Percentiles rank a stretch among this genome's conserved stretches.
These are phyloP conservation scores for Perkinsus chesapeaki DNA, from an alignment of 169 alveolate genomes.

Conservation along the genomic window DNA sequence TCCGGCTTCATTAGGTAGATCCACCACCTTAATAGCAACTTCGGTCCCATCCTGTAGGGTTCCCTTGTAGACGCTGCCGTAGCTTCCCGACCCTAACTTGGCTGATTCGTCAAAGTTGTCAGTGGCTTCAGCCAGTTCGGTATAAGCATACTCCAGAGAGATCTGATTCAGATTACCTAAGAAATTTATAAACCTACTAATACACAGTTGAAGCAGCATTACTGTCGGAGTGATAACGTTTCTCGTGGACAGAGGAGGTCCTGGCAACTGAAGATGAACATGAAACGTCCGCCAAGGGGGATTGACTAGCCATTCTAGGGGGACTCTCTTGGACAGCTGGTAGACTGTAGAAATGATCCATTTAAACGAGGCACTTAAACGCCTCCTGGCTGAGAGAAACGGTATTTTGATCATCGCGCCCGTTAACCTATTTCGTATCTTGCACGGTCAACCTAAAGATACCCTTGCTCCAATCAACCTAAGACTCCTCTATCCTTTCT, in stretches of 20 bases:
- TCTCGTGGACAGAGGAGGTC: not conserved
- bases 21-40: conserved; percentile 24
- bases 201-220: no score
- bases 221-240: not conserved
- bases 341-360: not conserved
- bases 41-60: conserved; percentile 10
- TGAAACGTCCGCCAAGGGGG: not conserved
- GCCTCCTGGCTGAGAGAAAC: not conserved
- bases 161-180: conserved; percentile 13
- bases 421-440: not conserved
- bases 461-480: not conserved
- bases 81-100: conserved; percentile 22
- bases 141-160: conserved; percentile 19
- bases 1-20: conserved; percentile 19
- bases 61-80: conserved; percentile 23
- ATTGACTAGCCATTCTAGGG: not conserved
- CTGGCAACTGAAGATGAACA: not conserved
- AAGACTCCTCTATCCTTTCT: not conserved
- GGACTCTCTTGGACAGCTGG: not conserved
- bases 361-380: not conserved
- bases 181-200: no score
- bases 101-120: conserved; percentile 1
- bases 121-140: conserved; percentile 21
- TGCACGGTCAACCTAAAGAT: not conserved
- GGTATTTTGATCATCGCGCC: not conserved